Evolutionary conservation across 2,329 filamentous ascomycete genomes (phyloP).

Genomic region (Simplicillium aogashimaense): DNA sequence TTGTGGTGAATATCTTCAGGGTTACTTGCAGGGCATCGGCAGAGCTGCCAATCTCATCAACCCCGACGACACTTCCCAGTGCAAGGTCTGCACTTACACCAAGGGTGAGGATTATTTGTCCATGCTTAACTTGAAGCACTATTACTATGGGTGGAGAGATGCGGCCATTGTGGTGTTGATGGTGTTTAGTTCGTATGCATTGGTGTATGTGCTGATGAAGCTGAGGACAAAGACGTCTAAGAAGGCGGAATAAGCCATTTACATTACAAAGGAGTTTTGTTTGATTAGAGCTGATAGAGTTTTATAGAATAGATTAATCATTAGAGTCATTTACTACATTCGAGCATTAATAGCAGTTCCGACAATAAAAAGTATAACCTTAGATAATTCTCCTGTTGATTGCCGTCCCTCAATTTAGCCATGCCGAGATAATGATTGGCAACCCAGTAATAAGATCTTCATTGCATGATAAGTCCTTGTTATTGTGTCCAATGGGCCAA

Average conservation of each 20-base stretch:
- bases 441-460: too few species aligned
- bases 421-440: too few species aligned
- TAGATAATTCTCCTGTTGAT: too few species aligned
- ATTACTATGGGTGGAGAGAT: constrained; percentile 59
- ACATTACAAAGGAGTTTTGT: too few species aligned
- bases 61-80: constrained; percentile 43
- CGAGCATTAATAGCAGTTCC: too few species aligned
- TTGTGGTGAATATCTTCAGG: constrained; percentile 46
- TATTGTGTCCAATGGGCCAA: too few species aligned
- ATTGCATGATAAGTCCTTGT: too few species aligned
- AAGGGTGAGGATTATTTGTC: constrained; percentile 49
- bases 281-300: too few species aligned
- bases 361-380: too few species aligned
- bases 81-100: constrained; percentile 51
- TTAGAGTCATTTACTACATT: too few species aligned
- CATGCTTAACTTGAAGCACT: constrained; percentile 48
- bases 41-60: constrained; percentile 44
- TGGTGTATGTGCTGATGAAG: constrained; percentile 37
- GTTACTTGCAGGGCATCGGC: constrained; percentile 40
- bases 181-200: constrained; percentile 39
- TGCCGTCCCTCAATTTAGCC: too few species aligned
- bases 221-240: constrained; percentile 37
- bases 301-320: too few species aligned
- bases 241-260: constrained; percentile 25
- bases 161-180: constrained; percentile 50